Base-by-base conservation (phyloP, 768 basidiomycete species). In the Roridomyces roridus region DNA sequence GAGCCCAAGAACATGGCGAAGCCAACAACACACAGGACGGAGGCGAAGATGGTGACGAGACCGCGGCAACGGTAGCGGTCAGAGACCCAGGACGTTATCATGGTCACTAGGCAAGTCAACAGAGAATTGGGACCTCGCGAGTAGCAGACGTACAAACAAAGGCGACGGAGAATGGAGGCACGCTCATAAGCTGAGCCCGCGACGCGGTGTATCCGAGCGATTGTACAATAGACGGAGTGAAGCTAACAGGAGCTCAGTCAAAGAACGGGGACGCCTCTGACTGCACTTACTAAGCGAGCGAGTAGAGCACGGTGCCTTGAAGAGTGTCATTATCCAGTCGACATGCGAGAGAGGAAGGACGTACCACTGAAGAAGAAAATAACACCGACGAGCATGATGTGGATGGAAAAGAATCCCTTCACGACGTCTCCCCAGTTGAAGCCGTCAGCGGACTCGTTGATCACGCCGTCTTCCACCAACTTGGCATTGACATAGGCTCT, bases 381-480 rank as follows among this genome's bases (percentile, higher is more conserved):
- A 7, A 86, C 39, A 0, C 75, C 75, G 23, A 86, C 63, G 43
- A 88, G 57, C 73, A 80, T 77, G 7, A 86, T 77, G 4, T 89
- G 88, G 0, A 82, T 81, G 1, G 81, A 77, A 20, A 67, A 77
- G 60, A 79, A 80, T 0, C 81, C 77, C 61, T 67, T 73, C 6
- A 66, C 55, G n/a, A 87, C 81, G 65, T 90, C 85, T 7, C 45
- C 64, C 86, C 85, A 88, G 57, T 76, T 82, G 67, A 88, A 87
- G 2, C n/a, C 28, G 55, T 87, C 82, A 6, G 55, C 57, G 11
- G 60, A 58, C 17, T 76, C 77, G 54, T 75, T 66, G 0, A 71
- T 72, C 3, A 74, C 70, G n/a, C 78, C 77, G 48, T 83, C 79
- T 51, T 74, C 75, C 51, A 60, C 74, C 64, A 71, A 75, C 58